Evolutionary conservation across 257 asterid genomes (phyloP).

Genomic region (Solanum appendiculatum): DNA sequence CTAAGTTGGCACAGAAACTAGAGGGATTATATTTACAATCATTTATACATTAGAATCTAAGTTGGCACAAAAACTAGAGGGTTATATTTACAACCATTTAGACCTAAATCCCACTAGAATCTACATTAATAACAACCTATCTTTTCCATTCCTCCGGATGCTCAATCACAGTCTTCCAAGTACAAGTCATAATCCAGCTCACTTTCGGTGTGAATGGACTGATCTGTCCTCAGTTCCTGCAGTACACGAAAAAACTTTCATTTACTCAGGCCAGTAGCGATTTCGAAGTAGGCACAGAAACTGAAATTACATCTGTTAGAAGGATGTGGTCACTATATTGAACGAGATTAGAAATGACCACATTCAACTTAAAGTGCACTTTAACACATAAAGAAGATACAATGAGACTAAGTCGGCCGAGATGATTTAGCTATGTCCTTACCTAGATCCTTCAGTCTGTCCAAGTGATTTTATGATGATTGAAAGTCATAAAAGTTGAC

Average conservation of each 20-base stretch:
- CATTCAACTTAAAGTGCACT: not conserved
- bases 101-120: not conserved
- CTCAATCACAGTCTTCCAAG: not conserved
- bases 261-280: not conserved
- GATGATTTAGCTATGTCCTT: not conserved
- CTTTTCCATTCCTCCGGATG: not conserved
- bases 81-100: not conserved
- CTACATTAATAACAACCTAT: not conserved
- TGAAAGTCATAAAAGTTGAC: not conserved
- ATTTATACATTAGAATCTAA: not conserved
- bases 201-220: not conserved
- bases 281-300: not conserved
- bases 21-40: not conserved
- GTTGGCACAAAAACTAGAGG: not conserved
- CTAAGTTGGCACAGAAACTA: not conserved
- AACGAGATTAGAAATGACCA: not conserved
- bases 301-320: not conserved
- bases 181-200: not conserved
- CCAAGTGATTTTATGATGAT: not conserved
- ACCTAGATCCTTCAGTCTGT: not conserved
- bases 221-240: not conserved
- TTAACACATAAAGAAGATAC: not conserved
- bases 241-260: not conserved
- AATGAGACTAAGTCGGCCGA: not conserved
- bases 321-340: not conserved